Evolutionary conservation across 225 moss, liverwort and hornwort species (phyloP).

Genomic region (Physcomitrellopsis africana): DNA sequence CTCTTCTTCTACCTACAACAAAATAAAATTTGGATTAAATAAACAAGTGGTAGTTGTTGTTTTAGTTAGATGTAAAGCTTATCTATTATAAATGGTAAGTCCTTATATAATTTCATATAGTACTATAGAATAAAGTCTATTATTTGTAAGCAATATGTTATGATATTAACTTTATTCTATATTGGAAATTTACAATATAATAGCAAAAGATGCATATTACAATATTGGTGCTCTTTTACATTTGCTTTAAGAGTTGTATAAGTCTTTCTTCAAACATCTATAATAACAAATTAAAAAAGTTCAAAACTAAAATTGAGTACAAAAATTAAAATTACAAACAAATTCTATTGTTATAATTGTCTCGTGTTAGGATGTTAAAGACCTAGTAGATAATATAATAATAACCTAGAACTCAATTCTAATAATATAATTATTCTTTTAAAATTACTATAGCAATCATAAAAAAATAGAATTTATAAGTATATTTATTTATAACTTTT

Average conservation of each 20-base stretch:
- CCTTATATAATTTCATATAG: too few relatives aligned
- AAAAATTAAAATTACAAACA: not conserved
- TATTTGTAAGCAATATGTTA: not conserved
- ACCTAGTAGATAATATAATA: not conserved
- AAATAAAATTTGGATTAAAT: too few relatives aligned
- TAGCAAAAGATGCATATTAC: constrained; percentile 49
- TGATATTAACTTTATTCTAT: not conserved
- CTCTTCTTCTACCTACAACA: too few relatives aligned
- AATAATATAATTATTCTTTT: not conserved
- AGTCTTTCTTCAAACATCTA: constrained; percentile 88
- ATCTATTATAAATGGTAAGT: too few relatives aligned
- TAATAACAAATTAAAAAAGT: not conserved
- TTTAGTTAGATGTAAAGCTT: too few relatives aligned
- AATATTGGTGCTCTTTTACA: constrained; percentile 80
- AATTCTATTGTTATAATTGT: not conserved
- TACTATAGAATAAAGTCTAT: not conserved
- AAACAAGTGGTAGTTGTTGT: too few relatives aligned
- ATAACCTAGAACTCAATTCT: not conserved
- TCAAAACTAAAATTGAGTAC: not conserved
- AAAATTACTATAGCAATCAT: not conserved
- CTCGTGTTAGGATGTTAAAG: not conserved
- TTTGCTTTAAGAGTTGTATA: constrained; percentile 80
- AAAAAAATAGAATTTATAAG: not conserved
- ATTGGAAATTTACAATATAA: not conserved
- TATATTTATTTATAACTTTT: constrained; percentile 83